Evolutionary conservation across 768 basidiomycete species (phyloP).

Genomic region (Pulveroboletus sp.): DNA sequence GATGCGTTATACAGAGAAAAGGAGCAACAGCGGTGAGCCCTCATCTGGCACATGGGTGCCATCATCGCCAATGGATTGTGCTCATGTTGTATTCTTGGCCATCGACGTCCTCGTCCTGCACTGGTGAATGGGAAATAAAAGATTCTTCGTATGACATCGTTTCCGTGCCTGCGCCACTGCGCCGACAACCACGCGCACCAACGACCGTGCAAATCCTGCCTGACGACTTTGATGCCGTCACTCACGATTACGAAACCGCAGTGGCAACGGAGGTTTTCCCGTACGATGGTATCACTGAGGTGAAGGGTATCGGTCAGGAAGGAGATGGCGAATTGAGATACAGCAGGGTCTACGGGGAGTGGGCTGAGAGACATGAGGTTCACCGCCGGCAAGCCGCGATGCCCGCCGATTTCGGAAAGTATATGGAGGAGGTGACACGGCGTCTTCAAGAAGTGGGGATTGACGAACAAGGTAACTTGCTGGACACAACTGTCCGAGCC

Average conservation of each 20-base stretch:
- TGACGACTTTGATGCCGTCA: slow-evolving; percentile 31
- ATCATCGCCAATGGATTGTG: neutral
- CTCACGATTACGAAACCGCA: slow-evolving; percentile 27
- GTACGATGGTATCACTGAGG: slow-evolving; percentile 25
- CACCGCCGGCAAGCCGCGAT: slow-evolving; percentile 21
- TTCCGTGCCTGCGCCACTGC: slow-evolving; percentile 12
- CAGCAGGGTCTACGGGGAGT: slow-evolving; percentile 32
- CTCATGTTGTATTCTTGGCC: slow-evolving; percentile 14
- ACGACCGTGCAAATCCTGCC: slow-evolving; percentile 31
- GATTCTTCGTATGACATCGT: slow-evolving; percentile 34
- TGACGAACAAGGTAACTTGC: slow-evolving; percentile 28
- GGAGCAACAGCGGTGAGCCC: slow-evolving; percentile 30
- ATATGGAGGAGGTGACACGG: slow-evolving; percentile 33
- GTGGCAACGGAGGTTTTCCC: slow-evolving; percentile 23
- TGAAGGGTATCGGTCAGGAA: slow-evolving; percentile 1
- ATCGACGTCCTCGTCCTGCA: slow-evolving; percentile 7
- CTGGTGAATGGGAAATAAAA: slow-evolving; percentile 13
- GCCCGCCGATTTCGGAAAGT: slow-evolving; percentile 26
- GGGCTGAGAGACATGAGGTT: slow-evolving; percentile 29
- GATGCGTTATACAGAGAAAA: slow-evolving; percentile 25
- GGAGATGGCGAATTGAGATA: slow-evolving; percentile 15
- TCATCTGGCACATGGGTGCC: neutral
- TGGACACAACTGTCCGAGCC: slow-evolving; percentile 14
- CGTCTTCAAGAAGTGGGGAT: slow-evolving; percentile 34
- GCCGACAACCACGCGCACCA: slow-evolving; percentile 28